These are phyloP conservation scores for Pholiota adiposa DNA, from an alignment of 1,284 basidiomycete genomes.

Conservation along the genomic window DNA sequence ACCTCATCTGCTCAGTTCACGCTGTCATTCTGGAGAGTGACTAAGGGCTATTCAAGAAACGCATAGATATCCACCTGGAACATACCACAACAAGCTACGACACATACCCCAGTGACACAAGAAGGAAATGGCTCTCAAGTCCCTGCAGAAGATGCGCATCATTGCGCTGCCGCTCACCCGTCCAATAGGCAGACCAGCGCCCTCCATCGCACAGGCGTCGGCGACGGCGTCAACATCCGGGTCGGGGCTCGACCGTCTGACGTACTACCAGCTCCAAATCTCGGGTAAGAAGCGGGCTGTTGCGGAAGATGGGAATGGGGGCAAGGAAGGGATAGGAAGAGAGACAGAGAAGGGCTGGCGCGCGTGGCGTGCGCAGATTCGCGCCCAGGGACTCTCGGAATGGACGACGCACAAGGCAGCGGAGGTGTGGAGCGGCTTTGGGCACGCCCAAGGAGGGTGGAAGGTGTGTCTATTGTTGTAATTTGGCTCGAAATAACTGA, in stretches of 20 bases:
- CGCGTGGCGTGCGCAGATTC: constrained; percentile 35
- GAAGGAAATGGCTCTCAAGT: constrained; percentile 3
- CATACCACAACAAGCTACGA: not conserved
- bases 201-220: constrained; percentile 1
- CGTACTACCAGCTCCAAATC: constrained; percentile 52
- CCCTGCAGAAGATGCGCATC: constrained; percentile 36
- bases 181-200: constrained; percentile 4
- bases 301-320: constrained; percentile 1
- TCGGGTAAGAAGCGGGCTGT: constrained; percentile 14
- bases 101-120: not conserved
- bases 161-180: constrained; percentile 43
- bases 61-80: not conserved
- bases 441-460: constrained; percentile 70
- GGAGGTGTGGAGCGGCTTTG: constrained; percentile 64
- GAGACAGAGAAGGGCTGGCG: constrained; percentile 22
- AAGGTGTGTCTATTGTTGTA: constrained; percentile 47
- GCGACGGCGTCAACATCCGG: constrained; percentile 5
- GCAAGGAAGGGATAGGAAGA: not conserved
- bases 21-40: not conserved
- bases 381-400: constrained; percentile 42
- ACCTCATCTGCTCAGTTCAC: not conserved
- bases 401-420: constrained; percentile 55
- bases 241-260: constrained; percentile 29
- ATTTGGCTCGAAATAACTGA: not conserved
- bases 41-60: not conserved